Base-by-base conservation (phyloP, 2,329 filamentous ascomycete species). In the Colletotrichum higginsianum region DNA sequence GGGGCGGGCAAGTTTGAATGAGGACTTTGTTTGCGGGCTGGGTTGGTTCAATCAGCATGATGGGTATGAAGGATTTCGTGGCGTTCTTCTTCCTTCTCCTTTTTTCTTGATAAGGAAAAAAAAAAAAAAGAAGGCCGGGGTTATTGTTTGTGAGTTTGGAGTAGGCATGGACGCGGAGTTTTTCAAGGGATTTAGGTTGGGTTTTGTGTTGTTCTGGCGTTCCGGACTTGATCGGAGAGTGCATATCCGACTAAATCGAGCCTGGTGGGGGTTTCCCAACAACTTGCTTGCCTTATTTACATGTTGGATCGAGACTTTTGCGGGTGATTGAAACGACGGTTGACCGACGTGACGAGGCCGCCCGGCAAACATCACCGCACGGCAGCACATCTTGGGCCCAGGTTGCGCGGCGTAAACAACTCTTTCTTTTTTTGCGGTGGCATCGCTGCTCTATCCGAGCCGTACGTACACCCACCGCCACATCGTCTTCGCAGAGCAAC, bases 1-100 rank as follows among this genome's bases (percentile, higher is more conserved):
- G 88, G 87, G 0, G 84, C 82, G 42, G 90, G 90, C 9, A 84
- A 81, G 74, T 90, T 89, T 79, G 87, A 87, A 79, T 87, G 52
- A 55, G 4, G 2, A 4, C 0, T 15, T 5, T 9, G 12, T 4
- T 12, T 11, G 58, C 13, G 18, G 38, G 16, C n/a, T 21, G 15
- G 18, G 49, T 15, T 9, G 40, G 9, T 18, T n/a, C 12, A 16
- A 30, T 7, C 16, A 5, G 16, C 23, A 30, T 44, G 2, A 55
- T 53, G n/a, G 61, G 16, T 44, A 63, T 52, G 11, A 52, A 13
- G 35, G 11, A n/a, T 18, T n/a, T 42, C 9, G 60, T 8, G 7
- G 30, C 30, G 30, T 30, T 30, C 30, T 30, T 30, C 7, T 30
- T 30, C 8, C 8, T 8, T 30, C 30, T 30, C 8, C 8, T 30